Evolutionary conservation across 2,329 filamentous ascomycete species (phyloP).

Genomic region (Alternaria triticimaculans): DNA sequence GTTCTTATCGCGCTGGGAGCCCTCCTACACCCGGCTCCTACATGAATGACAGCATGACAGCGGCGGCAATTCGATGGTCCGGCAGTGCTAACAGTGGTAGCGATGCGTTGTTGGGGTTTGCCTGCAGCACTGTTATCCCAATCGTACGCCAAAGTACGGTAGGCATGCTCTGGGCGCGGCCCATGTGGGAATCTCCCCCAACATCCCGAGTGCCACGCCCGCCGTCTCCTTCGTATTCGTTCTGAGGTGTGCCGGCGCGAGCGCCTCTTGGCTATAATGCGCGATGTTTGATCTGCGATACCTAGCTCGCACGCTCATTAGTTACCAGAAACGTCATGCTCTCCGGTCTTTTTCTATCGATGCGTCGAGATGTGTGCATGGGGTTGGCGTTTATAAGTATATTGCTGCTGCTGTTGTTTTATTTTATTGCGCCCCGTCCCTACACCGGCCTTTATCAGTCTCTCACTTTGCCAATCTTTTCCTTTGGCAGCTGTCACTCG

Average conservation of each 20-base stretch:
- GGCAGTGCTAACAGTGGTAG: neutral
- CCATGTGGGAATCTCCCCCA: neutral
- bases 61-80: neutral
- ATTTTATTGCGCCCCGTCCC: conserved; percentile 1
- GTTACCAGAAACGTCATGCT: conserved; percentile 11
- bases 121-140: neutral
- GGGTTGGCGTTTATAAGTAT: conserved; percentile 4
- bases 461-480: conserved; percentile 6
- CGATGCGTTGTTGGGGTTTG: neutral
- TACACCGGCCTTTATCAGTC: neutral
- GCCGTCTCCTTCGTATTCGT: conserved; percentile 9
- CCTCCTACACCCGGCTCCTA: neutral
- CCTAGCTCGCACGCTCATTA: conserved; percentile 11
- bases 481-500: conserved; percentile 4
- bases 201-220: neutral
- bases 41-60: neutral
- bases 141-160: neutral
- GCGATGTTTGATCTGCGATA: conserved; percentile 1
- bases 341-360: conserved; percentile 4
- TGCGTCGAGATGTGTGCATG: neutral
- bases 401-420: neutral
- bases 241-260: neutral
- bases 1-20: neutral
- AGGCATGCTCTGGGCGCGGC: neutral
- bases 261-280: conserved; percentile 6